Evolutionary conservation across 2,329 filamentous ascomycete genomes (phyloP).

Genomic region (Rhynchosporium graminicola): DNA sequence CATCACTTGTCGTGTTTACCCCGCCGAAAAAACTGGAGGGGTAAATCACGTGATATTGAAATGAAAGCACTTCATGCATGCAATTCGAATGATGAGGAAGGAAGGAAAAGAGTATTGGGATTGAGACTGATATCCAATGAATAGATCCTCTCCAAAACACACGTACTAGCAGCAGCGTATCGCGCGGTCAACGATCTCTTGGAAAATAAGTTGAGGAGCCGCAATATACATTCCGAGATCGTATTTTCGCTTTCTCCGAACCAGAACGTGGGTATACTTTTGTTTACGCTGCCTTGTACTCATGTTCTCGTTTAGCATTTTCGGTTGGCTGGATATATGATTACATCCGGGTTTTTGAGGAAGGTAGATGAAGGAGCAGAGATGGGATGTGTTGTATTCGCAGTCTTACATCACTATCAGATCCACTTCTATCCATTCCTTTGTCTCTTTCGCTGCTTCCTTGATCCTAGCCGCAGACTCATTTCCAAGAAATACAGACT

Average conservation of each 20-base stretch:
- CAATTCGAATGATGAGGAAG: not conserved
- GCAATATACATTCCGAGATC: slow-evolving; percentile 58
- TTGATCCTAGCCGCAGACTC: no score
- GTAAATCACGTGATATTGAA: slow-evolving; percentile 5
- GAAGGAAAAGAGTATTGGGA: no score
- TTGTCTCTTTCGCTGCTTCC: not conserved
- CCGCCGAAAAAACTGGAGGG: not conserved
- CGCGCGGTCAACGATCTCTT: slow-evolving; percentile 51
- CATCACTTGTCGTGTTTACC: not conserved
- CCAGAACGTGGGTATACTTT: slow-evolving; percentile 49
- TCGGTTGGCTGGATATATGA: no score
- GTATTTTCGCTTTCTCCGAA: slow-evolving; percentile 57
- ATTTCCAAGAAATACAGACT: no score
- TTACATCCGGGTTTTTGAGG: no score
- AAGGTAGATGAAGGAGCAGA: no score
- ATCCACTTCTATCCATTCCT: slow-evolving; percentile 9
- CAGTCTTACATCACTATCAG: not conserved
- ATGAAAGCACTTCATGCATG: not conserved
- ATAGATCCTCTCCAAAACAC: slow-evolving; percentile 50
- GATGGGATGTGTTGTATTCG: no score
- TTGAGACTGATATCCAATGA: not conserved
- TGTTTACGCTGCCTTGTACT: no score
- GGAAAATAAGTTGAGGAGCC: slow-evolving; percentile 47
- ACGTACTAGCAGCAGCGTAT: slow-evolving; percentile 52
- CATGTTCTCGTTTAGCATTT: no score